These are phyloP conservation scores for Paralagenidium karlingii DNA, from an alignment of 352 stramenopile species.

Conservation along the genomic window DNA sequence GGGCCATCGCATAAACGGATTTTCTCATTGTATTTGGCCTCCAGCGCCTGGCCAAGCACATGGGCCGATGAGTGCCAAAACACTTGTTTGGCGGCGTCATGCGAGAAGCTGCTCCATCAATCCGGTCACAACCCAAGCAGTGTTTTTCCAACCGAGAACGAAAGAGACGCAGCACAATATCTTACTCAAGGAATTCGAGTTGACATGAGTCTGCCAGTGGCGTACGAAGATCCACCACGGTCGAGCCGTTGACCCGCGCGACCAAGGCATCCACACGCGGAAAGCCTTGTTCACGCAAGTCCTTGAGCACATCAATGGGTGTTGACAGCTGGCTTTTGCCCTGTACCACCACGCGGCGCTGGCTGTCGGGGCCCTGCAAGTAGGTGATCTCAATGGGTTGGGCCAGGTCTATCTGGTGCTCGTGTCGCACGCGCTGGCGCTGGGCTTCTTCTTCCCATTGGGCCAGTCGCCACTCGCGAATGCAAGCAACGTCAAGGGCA, in stretches of 20 bases:
- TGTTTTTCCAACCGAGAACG: background rate
- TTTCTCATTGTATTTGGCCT: constrained; percentile 93
- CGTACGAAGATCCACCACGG: constrained; percentile 38
- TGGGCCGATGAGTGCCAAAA: constrained; percentile 99
- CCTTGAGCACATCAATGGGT: constrained; percentile 42
- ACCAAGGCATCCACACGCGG: constrained; percentile 51
- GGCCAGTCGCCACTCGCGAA: constrained; percentile 11
- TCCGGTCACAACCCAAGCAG: background rate
- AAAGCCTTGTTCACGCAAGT: constrained; percentile 32
- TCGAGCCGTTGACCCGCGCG: constrained; percentile 17
- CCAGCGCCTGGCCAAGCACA: constrained; percentile 96
- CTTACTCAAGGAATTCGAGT: constrained; percentile 54
- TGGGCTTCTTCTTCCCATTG: constrained; percentile 42
- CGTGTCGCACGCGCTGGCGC: too few relatives aligned
- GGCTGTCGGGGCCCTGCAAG: constrained; percentile 8
- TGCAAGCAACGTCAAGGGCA: background rate
- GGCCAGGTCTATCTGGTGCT: constrained; percentile 8
- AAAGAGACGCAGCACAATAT: background rate
- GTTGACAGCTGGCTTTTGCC: constrained; percentile 28
- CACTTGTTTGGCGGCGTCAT: constrained; percentile 61
- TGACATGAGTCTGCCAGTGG: constrained; percentile 28
- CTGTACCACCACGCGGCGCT: constrained; percentile 19
- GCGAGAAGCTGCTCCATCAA: constrained; percentile 28
- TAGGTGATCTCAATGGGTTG: constrained; percentile 33
- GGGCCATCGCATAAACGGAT: constrained; percentile 93